Conservation (phyloP, 2,329 filamentous ascomycete genomes). For the Taxawa tesnikishii region DNA sequence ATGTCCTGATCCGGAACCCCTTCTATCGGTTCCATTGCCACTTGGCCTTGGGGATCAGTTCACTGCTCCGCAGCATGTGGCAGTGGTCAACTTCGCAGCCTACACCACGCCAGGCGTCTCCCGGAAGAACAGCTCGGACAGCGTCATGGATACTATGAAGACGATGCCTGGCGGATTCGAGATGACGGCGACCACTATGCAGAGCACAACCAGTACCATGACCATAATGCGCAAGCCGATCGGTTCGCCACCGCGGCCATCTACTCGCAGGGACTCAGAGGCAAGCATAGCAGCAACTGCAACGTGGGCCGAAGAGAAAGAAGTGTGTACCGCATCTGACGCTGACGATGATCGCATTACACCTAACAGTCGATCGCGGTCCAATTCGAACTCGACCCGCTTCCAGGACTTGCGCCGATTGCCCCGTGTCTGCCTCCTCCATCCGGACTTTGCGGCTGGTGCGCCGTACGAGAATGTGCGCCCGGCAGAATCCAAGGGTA, state of each 20-base stretch:
- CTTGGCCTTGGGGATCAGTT: too few relatives aligned
- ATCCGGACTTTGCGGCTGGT: conserved; percentile 9
- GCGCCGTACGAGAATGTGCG: conserved; percentile 4
- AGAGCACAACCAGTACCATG: not conserved
- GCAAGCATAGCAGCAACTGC: conserved; percentile 1
- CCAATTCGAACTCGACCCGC: conserved; percentile 2
- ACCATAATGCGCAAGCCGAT: not conserved
- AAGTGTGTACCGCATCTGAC: not conserved
- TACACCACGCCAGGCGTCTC: conserved; percentile 5
- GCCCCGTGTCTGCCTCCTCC: conserved; percentile 15
- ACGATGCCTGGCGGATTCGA: not conserved
- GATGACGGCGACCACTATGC: not conserved
- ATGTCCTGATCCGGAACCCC: not conserved
- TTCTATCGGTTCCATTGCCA: not conserved
- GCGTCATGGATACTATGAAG: not conserved
- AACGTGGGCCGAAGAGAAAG: not conserved
- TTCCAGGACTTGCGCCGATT: conserved; percentile 11
- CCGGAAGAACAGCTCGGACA: conserved; percentile 1
- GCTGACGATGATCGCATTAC: not conserved
- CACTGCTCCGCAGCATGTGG: too few relatives aligned
- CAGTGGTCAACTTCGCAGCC: conserved; percentile 4
- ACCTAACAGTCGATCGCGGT: conserved; percentile 1
- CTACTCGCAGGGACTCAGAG: conserved; percentile 4
- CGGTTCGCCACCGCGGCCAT: not conserved
- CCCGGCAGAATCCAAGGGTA: not conserved